Evolutionary conservation across 1,284 basidiomycete species (phyloP).

Genomic region (Tylopilus orsonianus): DNA sequence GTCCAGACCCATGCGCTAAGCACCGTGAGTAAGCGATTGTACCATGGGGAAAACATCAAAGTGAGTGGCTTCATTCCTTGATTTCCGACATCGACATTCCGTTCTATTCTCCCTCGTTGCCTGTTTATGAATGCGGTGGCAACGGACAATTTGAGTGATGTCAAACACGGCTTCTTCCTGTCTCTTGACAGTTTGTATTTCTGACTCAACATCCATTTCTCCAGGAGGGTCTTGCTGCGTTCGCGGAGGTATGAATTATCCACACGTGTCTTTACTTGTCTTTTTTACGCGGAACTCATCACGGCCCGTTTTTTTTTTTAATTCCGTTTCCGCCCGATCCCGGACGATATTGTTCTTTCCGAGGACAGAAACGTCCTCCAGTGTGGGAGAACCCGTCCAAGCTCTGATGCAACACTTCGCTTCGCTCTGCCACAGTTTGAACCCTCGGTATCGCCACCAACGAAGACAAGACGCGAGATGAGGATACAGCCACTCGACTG

Average conservation of each 20-base stretch:
- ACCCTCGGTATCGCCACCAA: conserved; percentile 5
- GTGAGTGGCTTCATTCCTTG: conserved; percentile 33
- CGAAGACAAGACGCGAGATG: background rate
- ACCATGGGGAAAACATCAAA: conserved; percentile 72
- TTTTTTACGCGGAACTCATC: conserved; percentile 11
- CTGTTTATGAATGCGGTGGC: conserved; percentile 38
- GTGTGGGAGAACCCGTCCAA: conserved; percentile 61
- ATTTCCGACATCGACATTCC: background rate
- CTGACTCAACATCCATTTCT: conserved; percentile 20
- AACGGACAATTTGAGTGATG: conserved; percentile 10
- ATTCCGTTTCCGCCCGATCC: background rate
- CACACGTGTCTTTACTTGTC: conserved; percentile 20
- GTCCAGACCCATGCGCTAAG: conserved; percentile 50
- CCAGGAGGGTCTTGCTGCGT: conserved; percentile 46
- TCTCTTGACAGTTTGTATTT: conserved; percentile 2
- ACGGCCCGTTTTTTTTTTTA: conserved; percentile 32
- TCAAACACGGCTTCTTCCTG: conserved; percentile 8
- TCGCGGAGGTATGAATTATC: conserved; percentile 41
- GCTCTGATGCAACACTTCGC: conserved; percentile 39
- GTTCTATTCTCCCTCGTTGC: conserved; percentile 18
- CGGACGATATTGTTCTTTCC: background rate
- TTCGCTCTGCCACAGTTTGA: background rate
- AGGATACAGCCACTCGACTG: background rate
- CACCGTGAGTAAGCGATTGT: conserved; percentile 55
- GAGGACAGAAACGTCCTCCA: conserved; percentile 55